Evolutionary conservation across 257 asterid species (phyloP).

Genomic region (Solanum pennellii): DNA sequence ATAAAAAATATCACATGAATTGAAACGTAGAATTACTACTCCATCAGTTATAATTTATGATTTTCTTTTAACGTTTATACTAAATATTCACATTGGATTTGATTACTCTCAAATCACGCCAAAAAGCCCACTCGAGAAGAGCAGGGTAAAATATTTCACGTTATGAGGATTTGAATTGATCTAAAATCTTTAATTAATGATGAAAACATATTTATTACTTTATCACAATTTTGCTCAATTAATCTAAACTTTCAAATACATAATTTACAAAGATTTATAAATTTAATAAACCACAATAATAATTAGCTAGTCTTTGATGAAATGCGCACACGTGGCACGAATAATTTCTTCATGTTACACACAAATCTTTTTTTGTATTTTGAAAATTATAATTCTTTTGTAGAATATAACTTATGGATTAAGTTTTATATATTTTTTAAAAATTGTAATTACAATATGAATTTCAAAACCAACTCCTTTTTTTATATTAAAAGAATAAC

Average conservation of each 20-base stretch:
- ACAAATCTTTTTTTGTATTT: too few relatives aligned
- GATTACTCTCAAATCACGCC: neutral
- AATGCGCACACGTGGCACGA: neutral
- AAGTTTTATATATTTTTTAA: too few relatives aligned
- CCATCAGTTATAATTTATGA: neutral
- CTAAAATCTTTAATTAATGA: too few relatives aligned
- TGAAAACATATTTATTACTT: too few relatives aligned
- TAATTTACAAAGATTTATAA: too few relatives aligned
- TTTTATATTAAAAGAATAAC: too few relatives aligned
- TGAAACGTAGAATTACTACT: neutral
- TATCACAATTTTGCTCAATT: too few relatives aligned
- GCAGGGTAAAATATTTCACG: neutral
- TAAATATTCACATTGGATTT: neutral
- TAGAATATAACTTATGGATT: too few relatives aligned
- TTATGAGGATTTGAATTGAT: neutral
- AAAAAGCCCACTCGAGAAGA: neutral
- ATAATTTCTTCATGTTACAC: neutral
- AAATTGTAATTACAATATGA: neutral
- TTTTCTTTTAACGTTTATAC: neutral
- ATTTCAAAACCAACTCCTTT: neutral
- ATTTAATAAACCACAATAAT: neutral
- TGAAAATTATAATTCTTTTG: neutral
- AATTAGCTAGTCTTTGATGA: too few relatives aligned
- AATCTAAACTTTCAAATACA: neutral
- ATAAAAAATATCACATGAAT: neutral